Percentiles rank a stretch among this genome's conserved stretches.
These are phyloP conservation scores for Furcasterigmium furcatum DNA, from an alignment of 2,329 filamentous ascomycete species.

Conservation along the genomic window DNA sequence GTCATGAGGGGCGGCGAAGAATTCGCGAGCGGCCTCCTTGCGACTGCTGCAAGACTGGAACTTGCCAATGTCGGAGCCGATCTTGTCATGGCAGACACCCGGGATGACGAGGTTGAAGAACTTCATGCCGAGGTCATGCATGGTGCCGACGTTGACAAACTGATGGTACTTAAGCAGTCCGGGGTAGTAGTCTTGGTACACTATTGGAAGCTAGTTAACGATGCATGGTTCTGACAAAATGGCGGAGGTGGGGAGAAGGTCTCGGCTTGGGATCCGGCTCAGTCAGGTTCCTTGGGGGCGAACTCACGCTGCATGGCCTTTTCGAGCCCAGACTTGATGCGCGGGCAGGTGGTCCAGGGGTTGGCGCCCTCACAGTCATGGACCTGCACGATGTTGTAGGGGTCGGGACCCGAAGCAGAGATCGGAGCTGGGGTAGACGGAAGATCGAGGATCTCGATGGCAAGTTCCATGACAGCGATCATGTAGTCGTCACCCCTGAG, in stretches of 20 bases:
- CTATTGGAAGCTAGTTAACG: neutral
- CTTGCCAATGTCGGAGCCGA: neutral
- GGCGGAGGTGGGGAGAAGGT: too few relatives aligned
- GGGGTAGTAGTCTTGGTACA: neutral
- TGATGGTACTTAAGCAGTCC: neutral
- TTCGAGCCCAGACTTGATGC: constrained; percentile 50
- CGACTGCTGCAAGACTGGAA: neutral
- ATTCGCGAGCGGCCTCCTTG: neutral
- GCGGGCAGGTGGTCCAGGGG: constrained; percentile 78
- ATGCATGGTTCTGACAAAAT: neutral
- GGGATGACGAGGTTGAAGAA: neutral
- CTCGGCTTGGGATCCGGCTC: too few relatives aligned
- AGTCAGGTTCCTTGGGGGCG: too few relatives aligned
- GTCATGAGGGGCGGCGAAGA: neutral
- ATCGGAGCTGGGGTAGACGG: constrained; percentile 66
- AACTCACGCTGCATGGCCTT: neutral
- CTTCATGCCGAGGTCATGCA: neutral
- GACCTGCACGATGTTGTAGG: constrained; percentile 87
- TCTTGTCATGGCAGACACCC: neutral
- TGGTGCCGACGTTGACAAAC: neutral
- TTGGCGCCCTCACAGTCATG: constrained; percentile 90
- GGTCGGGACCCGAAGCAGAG: constrained; percentile 71
- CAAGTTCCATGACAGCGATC: constrained; percentile 78
- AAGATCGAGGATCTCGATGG: constrained; percentile 71
- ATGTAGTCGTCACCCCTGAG: neutral